A percentile compares a stretch with the other conserved stretches of the same genome.
These are phyloP conservation scores for Phanerodontia chrysosporium DNA, from an alignment of 768 basidiomycete genomes.

Conservation along the genomic window DNA sequence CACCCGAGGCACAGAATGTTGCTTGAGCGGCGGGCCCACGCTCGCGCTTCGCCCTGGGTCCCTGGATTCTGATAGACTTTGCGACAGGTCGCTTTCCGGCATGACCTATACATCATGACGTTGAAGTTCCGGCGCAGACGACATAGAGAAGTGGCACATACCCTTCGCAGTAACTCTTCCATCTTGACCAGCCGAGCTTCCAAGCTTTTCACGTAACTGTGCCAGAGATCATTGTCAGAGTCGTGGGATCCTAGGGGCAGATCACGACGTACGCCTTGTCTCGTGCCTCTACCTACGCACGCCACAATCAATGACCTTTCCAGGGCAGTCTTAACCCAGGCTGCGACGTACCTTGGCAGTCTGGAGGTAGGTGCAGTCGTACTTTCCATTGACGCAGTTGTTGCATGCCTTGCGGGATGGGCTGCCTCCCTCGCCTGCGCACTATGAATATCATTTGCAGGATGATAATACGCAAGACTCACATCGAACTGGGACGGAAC, in stretches of 20 bases:
- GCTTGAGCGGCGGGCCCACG: background rate
- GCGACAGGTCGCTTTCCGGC: slow-evolving; percentile 46
- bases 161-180: slow-evolving; percentile 7
- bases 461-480: background rate
- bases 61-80: slow-evolving; percentile 35
- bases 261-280: slow-evolving; percentile 7
- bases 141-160: background rate
- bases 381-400: slow-evolving; percentile 9
- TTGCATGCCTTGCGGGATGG: slow-evolving; percentile 7
- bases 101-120: background rate
- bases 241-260: background rate
- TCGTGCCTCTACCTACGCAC: background rate
- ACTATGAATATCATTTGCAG: background rate
- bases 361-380: slow-evolving; percentile 11
- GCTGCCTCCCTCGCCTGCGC: slow-evolving; percentile 6
- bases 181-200: slow-evolving; percentile 6
- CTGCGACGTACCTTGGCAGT: slow-evolving; percentile 3
- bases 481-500: slow-evolving; percentile 12
- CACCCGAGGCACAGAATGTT: background rate
- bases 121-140: background rate
- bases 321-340: background rate
- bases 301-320: background rate
- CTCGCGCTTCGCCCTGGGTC: slow-evolving; percentile 11
- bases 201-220: slow-evolving; percentile 33
- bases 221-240: slow-evolving; percentile 50